phyloP scores from a whole-genome alignment of 2,329 filamentous ascomycete species.

The Fusarium ambrosium region DNA sequence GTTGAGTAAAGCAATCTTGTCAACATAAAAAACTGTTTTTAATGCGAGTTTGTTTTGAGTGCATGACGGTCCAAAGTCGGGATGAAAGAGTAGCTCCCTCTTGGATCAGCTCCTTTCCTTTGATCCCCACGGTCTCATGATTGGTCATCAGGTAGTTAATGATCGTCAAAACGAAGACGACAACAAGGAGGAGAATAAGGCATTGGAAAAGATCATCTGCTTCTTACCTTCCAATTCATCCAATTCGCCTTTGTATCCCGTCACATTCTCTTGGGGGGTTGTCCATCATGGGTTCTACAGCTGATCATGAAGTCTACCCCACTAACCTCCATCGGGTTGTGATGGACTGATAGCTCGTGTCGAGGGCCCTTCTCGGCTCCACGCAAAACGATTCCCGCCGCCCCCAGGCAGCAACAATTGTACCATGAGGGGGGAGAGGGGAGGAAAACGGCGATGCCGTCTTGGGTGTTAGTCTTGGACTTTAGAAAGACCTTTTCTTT shows the following conservation, averaged over 20 bases:
- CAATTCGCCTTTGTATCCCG: background rate
- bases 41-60: background rate
- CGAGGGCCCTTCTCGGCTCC: slow-evolving; percentile 19
- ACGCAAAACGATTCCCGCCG: slow-evolving; percentile 6
- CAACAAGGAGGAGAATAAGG: background rate
- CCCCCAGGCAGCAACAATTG: slow-evolving; percentile 44
- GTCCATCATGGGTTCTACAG: slow-evolving; percentile 38
- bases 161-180: background rate
- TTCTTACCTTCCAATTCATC: background rate
- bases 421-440: background rate
- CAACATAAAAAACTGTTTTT: slow-evolving; percentile 33
- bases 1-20: slow-evolving; percentile 24
- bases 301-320: slow-evolving; percentile 35
- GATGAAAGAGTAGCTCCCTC: background rate
- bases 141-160: background rate
- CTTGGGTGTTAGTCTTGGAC: slow-evolving; percentile 2
- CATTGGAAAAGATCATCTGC: background rate
- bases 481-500: background rate
- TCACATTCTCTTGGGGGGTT: background rate
- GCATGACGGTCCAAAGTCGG: background rate
- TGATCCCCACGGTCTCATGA: slow-evolving; percentile 4
- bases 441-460: slow-evolving; percentile 9
- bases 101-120: background rate
- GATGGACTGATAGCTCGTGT: slow-evolving; percentile 22
- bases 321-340: slow-evolving; percentile 29